Percentiles rank a stretch among this genome's conserved stretches.
These are phyloP conservation scores for Patellifolia procumbens DNA, from an alignment of 179 eudicot species.

Conservation along the genomic window DNA sequence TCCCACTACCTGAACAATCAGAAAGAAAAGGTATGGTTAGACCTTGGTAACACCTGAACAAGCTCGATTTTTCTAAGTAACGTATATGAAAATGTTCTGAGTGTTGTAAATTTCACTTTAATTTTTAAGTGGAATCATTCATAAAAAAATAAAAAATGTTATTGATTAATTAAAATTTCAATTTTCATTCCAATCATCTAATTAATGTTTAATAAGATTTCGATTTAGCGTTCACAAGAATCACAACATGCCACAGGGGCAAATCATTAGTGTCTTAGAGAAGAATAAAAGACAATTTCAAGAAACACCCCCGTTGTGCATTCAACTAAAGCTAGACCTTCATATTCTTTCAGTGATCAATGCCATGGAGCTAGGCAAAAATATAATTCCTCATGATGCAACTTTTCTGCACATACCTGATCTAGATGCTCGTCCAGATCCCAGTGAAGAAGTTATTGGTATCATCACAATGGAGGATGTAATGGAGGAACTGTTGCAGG, in stretches of 20 bases:
- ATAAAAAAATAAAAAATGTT: too few relatives aligned
- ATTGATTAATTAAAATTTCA: too few relatives aligned
- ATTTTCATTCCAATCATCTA: too few relatives aligned
- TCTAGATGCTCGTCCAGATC: slow-evolving; percentile 22
- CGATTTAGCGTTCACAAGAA: too few relatives aligned
- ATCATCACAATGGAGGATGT: slow-evolving; percentile 91
- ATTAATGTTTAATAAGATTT: too few relatives aligned
- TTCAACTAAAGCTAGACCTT: slow-evolving; percentile 30
- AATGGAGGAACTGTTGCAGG: slow-evolving; percentile 75
- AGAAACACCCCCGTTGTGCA: slow-evolving; percentile 30
- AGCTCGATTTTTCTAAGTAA: too few relatives aligned
- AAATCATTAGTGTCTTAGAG: slow-evolving; percentile 18
- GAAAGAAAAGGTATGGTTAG: slow-evolving; percentile 26
- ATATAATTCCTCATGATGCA: slow-evolving; percentile 11
- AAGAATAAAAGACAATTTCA: slow-evolving; percentile 26
- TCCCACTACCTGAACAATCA: slow-evolving; percentile 23
- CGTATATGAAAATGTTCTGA: too few relatives aligned
- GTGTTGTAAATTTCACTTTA: too few relatives aligned
- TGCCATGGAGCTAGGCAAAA: slow-evolving; percentile 31
- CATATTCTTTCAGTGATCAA: slow-evolving; percentile 25
- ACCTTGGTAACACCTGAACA: too few relatives aligned
- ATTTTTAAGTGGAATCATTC: too few relatives aligned
- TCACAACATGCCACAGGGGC: slow-evolving; percentile 19
- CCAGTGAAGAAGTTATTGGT: slow-evolving; percentile 63
- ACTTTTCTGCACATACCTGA: slow-evolving; percentile 27